These are phyloP conservation scores for Neostapfia colusana DNA, from an alignment of 176 grass and related monocot genomes.

Conservation along the genomic window DNA sequence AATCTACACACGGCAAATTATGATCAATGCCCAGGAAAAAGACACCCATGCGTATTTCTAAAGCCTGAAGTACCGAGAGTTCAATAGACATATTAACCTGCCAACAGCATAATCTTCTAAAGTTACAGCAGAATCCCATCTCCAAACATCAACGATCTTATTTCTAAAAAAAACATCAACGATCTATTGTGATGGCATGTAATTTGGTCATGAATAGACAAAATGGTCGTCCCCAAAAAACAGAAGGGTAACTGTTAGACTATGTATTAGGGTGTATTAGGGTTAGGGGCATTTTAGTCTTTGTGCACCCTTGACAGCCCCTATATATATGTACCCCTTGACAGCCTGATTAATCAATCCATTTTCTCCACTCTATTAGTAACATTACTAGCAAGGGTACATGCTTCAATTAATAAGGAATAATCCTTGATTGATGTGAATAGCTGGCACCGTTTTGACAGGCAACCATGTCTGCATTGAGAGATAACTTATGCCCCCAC, in stretches of 20 bases:
- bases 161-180: too few species aligned
- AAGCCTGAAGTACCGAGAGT: background rate
- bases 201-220: background rate
- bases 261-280: too few species aligned
- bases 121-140: slow-evolving; percentile 18
- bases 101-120: slow-evolving; percentile 13
- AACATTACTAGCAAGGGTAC: slow-evolving; percentile 8
- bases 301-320: too few species aligned
- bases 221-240: background rate
- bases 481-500: slow-evolving; percentile 27
- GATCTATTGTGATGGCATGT: too few species aligned
- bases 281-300: too few species aligned
- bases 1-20: background rate
- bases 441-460: slow-evolving; percentile 24
- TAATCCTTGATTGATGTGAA: slow-evolving; percentile 31
- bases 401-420: slow-evolving; percentile 32
- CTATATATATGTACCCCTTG: too few species aligned
- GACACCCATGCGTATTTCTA: background rate
- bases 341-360: too few species aligned
- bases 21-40: background rate
- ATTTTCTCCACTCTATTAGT: too few species aligned
- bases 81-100: background rate
- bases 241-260: background rate
- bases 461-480: slow-evolving; percentile 24
- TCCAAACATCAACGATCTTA: slow-evolving; percentile 11